Percentiles rank a stretch among this genome's conserved stretches.
Conservation (phyloP, 1,284 basidiomycete species). For the Puccinia coronata region DNA sequence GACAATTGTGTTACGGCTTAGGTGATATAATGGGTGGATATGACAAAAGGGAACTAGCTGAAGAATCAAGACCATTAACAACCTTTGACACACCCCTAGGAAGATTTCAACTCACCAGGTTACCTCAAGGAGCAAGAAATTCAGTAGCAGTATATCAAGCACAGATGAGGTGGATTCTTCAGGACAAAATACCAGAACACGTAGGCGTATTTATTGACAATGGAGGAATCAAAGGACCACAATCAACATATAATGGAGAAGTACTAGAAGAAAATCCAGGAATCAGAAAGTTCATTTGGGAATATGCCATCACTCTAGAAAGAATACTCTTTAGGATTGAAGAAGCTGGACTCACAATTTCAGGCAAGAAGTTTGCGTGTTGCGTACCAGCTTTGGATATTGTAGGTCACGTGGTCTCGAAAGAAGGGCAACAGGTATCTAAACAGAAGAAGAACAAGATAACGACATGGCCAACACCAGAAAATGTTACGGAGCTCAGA, state of each 20-base stretch:
- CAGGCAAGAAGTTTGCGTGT: slow-evolving; percentile 14
- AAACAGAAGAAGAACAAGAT: slow-evolving; percentile 23
- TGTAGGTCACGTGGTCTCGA: neutral
- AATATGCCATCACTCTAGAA: slow-evolving; percentile 1
- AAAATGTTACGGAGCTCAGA: neutral
- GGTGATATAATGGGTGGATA: slow-evolving; percentile 22
- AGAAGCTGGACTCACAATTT: slow-evolving; percentile 30
- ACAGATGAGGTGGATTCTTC: slow-evolving; percentile 22
- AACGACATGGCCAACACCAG: neutral
- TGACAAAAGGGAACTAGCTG: neutral
- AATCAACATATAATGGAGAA: neutral
- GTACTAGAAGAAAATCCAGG: neutral
- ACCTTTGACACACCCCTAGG: slow-evolving; percentile 21
- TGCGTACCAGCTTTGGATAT: slow-evolving; percentile 18
- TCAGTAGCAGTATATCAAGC: slow-evolving; percentile 32
- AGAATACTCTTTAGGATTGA: slow-evolving; percentile 16
- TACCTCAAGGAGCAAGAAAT: slow-evolving; percentile 32
- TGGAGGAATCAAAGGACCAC: slow-evolving; percentile 6
- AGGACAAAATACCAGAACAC: slow-evolving; percentile 1
- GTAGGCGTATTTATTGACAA: slow-evolving; percentile 1
- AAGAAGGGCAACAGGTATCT: neutral
- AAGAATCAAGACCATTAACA: neutral
- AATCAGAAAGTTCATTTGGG: neutral
- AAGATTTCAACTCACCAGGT: slow-evolving; percentile 4
- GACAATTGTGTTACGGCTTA: neutral